Evolutionary conservation across 257 asterid species (phyloP).

Genomic region (Gentiana straminea): DNA sequence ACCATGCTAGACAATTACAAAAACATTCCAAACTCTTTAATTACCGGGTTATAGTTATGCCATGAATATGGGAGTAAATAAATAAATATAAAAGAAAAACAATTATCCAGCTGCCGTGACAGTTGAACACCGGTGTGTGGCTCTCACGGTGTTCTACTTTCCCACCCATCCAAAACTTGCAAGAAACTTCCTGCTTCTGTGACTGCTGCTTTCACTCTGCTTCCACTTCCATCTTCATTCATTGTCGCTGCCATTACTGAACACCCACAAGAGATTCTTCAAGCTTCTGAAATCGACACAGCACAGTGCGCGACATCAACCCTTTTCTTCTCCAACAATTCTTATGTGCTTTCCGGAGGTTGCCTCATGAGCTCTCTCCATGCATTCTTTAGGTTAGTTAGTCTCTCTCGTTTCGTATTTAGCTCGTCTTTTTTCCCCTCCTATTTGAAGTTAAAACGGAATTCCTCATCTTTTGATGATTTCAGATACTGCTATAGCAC

Average conservation of each 20-base stretch:
- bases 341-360: constrained; percentile 20
- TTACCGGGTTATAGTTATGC: background rate
- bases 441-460: background rate
- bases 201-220: background rate
- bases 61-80: too few species aligned
- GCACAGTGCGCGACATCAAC: background rate
- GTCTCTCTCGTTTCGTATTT: background rate
- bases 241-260: background rate
- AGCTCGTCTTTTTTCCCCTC: background rate
- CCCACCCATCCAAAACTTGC: background rate
- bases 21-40: background rate
- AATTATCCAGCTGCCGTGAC: background rate
- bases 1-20: background rate
- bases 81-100: background rate
- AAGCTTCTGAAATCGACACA: constrained; percentile 12
- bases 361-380: constrained; percentile 80
- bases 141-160: constrained; percentile 4
- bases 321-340: constrained; percentile 9
- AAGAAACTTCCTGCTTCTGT: background rate
- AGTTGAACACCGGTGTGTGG: constrained; percentile 15
- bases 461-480: background rate
- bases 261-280: background rate
- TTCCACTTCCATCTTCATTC: background rate
- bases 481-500: constrained; percentile 85
- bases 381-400: constrained; percentile 74